Evolutionary conservation across 208 protist genomes (phyloP), one percentile per base, ranked within the genome.

Genomic region (Trypanosoma vivax): DNA sequence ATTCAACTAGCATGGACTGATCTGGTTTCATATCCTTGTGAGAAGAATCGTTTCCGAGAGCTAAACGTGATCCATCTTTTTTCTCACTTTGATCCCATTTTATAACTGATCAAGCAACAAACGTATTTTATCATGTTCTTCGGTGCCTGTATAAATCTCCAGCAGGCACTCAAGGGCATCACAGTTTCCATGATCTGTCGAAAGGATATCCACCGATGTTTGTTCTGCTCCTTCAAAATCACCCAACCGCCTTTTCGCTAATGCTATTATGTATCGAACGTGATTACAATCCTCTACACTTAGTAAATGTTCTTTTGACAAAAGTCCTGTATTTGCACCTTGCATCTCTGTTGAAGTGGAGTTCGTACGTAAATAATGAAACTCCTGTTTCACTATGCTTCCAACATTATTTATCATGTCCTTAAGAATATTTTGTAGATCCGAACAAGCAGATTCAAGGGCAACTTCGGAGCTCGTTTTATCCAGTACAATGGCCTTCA

Each of bases 111-210:
- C 78, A 40, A 90, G 41, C 34, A 89, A 52, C 18, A 60, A 45
- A 30, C 60, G 63, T 42, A 89, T 65, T 16, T 65, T 65, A 27
- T 54, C 43, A 14, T 46, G 54, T 5, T 61, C 53, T 23, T 73
- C 75, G 14, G 74, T 51, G 13, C 78, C 78, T 18, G 65, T 76
- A 62, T 78, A 75, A 49, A 90, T 63, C 59, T 90, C 83, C 49
- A 91, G 58, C 39, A 91, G 69, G 31, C 53, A 83, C 52, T 91
- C 79, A 3, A 88, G 45, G 16, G 83, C 76, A 37, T 91, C 83
- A 46, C 80, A 70, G 30, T 76, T 79, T 19, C 50, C 34, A 34
- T 70, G 50, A 50, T 88, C 70, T 18, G 54, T 41, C 25, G 29
- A 48, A 23, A 91, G 48, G 45, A 91, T 78, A 21, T 50, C 66